phyloP scores from a whole-genome alignment of 257 asterid genomes.

The Datura wrightii region DNA sequence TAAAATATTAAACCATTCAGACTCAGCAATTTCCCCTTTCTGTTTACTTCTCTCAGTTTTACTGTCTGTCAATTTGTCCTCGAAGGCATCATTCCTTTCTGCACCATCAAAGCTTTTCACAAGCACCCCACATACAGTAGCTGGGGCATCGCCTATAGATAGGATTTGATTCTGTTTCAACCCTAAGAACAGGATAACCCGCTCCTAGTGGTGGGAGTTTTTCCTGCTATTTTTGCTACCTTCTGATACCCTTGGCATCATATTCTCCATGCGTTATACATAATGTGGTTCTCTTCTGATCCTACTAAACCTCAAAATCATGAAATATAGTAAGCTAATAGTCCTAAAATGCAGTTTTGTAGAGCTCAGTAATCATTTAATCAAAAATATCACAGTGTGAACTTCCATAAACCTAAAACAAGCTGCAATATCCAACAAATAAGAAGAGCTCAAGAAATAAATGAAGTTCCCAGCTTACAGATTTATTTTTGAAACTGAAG shows the following conservation, averaged over 20 bases:
- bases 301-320: background rate
- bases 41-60: background rate
- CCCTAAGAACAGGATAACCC: background rate
- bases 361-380: background rate
- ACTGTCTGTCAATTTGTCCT: background rate
- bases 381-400: background rate
- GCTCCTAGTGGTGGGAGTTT: background rate
- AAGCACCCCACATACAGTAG: background rate
- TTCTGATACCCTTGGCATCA: background rate
- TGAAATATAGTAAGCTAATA: background rate
- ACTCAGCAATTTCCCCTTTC: background rate
- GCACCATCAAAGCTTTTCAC: constrained; percentile 16
- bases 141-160: background rate
- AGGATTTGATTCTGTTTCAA: background rate
- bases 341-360: background rate
- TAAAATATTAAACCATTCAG: background rate
- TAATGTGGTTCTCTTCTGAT: background rate
- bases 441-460: background rate
- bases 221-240: background rate
- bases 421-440: background rate
- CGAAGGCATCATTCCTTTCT: background rate
- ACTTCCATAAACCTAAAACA: constrained; percentile 5
- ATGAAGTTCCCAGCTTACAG: background rate
- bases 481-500: background rate
- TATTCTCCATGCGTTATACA: background rate